phyloP scores from a whole-genome alignment of 2,329 filamentous ascomycete genomes.

The Scedosporium dehoogii region DNA sequence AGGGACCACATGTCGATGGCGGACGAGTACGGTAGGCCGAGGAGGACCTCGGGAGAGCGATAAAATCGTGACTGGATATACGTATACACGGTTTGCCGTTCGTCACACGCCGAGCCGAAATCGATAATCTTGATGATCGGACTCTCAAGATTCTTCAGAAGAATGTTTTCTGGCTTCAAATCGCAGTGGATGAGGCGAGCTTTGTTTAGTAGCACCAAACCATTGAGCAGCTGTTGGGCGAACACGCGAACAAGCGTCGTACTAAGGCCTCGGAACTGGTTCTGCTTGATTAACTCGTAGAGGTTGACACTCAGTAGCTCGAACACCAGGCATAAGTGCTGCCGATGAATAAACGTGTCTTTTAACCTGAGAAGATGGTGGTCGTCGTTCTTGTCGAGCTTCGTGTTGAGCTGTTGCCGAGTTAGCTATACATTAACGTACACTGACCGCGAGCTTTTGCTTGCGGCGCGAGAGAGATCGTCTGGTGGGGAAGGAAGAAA shows the following conservation, averaged over 20 bases:
- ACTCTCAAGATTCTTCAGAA: slow-evolving; percentile 95
- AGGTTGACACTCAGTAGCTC: slow-evolving; percentile 94
- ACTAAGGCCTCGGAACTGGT: slow-evolving; percentile 94
- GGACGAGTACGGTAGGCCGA: slow-evolving; percentile 95
- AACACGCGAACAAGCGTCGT: slow-evolving; percentile 96
- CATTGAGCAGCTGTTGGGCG: slow-evolving; percentile 91
- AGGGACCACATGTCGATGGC: slow-evolving; percentile 99
- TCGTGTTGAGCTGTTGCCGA: slow-evolving; percentile 70
- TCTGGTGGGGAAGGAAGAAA: background rate
- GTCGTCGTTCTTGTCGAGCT: slow-evolving; percentile 98
- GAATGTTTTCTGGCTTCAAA: slow-evolving; percentile 94
- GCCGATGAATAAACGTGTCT: slow-evolving; percentile 95
- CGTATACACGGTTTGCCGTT: slow-evolving; percentile 96
- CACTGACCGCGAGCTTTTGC: slow-evolving; percentile 3
- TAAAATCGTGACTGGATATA: slow-evolving; percentile 99
- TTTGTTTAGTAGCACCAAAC: slow-evolving; percentile 85
- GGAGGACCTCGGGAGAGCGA: slow-evolving; percentile 85
- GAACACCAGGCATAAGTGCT: slow-evolving; percentile 94
- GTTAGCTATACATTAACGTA: slow-evolving; percentile 15
- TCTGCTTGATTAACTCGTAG: slow-evolving; percentile 98
- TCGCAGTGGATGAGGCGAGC: slow-evolving; percentile 96
- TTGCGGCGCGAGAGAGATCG: background rate
- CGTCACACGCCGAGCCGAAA: slow-evolving; percentile 96
- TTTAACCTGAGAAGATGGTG: slow-evolving; percentile 91
- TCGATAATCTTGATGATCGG: slow-evolving; percentile 99